Conservation (phyloP, 148 eudicot genomes). For the Talinum fruticosum region DNA sequence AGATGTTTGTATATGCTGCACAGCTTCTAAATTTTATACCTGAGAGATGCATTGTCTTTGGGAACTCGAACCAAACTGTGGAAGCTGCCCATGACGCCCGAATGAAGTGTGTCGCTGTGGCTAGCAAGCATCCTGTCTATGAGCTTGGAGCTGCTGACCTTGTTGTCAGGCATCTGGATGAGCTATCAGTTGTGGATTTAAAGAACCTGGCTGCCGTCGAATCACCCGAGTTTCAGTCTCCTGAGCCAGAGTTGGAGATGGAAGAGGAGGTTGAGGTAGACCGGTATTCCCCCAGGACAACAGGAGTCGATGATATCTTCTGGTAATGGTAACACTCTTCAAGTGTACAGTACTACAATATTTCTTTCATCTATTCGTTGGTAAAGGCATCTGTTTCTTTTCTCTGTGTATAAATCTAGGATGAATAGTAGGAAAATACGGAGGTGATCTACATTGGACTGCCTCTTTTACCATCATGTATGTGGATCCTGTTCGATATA, state of each 20-base stretch:
- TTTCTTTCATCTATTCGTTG: slow-evolving; percentile 29
- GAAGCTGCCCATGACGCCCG: slow-evolving; percentile 95
- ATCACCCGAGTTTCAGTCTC: slow-evolving; percentile 52
- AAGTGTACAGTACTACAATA: slow-evolving; percentile 46
- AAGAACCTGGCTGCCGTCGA: slow-evolving; percentile 86
- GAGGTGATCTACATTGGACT: slow-evolving; percentile 52
- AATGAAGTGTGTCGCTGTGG: slow-evolving; percentile 97
- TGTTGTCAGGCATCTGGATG: slow-evolving; percentile 79
- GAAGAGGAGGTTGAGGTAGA: slow-evolving; percentile 64
- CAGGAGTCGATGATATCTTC: slow-evolving; percentile 60
- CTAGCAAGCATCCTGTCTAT: slow-evolving; percentile 89
- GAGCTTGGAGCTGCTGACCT: slow-evolving; percentile 91
- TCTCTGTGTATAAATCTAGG: slow-evolving; percentile 43
- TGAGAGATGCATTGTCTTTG: slow-evolving; percentile 88
- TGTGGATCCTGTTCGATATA: slow-evolving; percentile 37
- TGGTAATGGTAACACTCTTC: slow-evolving; percentile 36
- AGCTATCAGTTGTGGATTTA: slow-evolving; percentile 77
- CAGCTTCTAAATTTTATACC: slow-evolving; percentile 76
- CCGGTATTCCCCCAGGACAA: slow-evolving; percentile 30
- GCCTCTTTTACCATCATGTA: slow-evolving; percentile 35
- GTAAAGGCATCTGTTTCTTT: slow-evolving; percentile 23
- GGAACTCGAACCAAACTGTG: slow-evolving; percentile 82
- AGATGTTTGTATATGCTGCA: slow-evolving; percentile 88
- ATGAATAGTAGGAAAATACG: slow-evolving; percentile 22
- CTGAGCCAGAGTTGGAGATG: slow-evolving; percentile 81